Evolutionary conservation across 176 grass and related monocot species (phyloP).

Genomic region (Carex myosuroides): DNA sequence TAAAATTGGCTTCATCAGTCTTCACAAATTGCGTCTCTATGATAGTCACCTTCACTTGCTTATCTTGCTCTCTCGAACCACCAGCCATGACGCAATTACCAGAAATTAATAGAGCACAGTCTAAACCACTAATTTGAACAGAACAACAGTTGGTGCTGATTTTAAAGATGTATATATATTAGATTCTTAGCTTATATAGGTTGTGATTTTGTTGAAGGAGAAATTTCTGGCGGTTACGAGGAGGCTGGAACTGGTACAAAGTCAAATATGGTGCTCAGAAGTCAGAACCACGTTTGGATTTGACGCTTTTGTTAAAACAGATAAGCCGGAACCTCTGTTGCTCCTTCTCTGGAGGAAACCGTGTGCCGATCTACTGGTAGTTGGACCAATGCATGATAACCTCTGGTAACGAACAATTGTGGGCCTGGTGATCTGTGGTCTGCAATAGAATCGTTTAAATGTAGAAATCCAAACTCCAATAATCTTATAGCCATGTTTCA

Average conservation of each 20-base stretch:
- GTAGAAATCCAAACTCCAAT: neutral
- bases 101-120: neutral
- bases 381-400: neutral
- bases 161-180: no score
- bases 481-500: no score
- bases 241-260: neutral
- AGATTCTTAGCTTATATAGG: neutral
- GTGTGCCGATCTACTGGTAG: neutral
- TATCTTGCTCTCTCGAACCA: neutral
- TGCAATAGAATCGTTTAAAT: neutral
- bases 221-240: neutral
- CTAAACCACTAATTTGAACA: neutral
- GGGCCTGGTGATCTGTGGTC: neutral
- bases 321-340: no score
- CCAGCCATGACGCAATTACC: neutral
- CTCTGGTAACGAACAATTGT: neutral
- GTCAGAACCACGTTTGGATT: neutral
- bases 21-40: conserved; percentile 74
- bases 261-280: neutral
- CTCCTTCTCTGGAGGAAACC: neutral
- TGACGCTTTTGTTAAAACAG: no score
- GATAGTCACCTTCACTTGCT: conserved; percentile 50
- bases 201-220: neutral
- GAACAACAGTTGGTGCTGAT: no score
- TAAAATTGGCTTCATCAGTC: conserved; percentile 63